phyloP scores from a whole-genome alignment of 1,139 yeast species.

The Taphrina confusa region DNA sequence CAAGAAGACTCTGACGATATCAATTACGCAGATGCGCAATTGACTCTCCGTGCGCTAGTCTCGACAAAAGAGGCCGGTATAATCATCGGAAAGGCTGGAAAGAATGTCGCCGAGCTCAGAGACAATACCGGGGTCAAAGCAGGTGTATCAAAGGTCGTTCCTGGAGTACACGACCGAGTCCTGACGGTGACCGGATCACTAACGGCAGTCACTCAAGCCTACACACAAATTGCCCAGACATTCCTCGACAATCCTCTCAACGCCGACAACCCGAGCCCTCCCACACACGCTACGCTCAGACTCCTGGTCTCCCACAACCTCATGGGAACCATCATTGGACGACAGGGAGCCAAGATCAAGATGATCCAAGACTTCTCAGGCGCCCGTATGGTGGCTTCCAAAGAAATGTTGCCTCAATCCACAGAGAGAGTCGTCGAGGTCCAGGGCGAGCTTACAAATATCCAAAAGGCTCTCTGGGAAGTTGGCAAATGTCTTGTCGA shows the following conservation, averaged over 20 bases:
- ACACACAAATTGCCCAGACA: slow-evolving; percentile 31
- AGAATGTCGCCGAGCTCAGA: slow-evolving; percentile 74
- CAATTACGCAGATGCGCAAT: slow-evolving; percentile 40
- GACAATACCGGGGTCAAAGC: slow-evolving; percentile 81
- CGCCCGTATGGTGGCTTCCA: slow-evolving; percentile 85
- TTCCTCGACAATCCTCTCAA: slow-evolving; percentile 32
- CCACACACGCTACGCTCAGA: slow-evolving; percentile 57
- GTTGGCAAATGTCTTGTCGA: slow-evolving; percentile 74
- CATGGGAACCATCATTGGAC: slow-evolving; percentile 88
- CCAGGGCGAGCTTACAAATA: slow-evolving; percentile 72
- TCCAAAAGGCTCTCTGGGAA: slow-evolving; percentile 60
- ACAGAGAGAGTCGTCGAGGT: slow-evolving; percentile 86
- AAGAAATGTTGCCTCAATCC: slow-evolving; percentile 78
- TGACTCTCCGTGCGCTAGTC: slow-evolving; percentile 62
- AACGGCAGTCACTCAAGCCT: slow-evolving; percentile 59
- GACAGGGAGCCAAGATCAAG: slow-evolving; percentile 79
- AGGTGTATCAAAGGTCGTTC: slow-evolving; percentile 79
- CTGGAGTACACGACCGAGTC: slow-evolving; percentile 82
- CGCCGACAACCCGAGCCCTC: slow-evolving; percentile 11
- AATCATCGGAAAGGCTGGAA: slow-evolving; percentile 84
- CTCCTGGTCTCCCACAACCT: slow-evolving; percentile 80
- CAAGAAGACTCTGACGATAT: slow-evolving; percentile 35
- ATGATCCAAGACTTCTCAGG: slow-evolving; percentile 68
- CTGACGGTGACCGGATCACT: slow-evolving; percentile 79
- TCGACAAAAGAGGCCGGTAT: slow-evolving; percentile 90